These are phyloP conservation scores for Zychaea mexicana DNA, from an alignment of 371 early-diverging fungal species.

Conservation along the genomic window DNA sequence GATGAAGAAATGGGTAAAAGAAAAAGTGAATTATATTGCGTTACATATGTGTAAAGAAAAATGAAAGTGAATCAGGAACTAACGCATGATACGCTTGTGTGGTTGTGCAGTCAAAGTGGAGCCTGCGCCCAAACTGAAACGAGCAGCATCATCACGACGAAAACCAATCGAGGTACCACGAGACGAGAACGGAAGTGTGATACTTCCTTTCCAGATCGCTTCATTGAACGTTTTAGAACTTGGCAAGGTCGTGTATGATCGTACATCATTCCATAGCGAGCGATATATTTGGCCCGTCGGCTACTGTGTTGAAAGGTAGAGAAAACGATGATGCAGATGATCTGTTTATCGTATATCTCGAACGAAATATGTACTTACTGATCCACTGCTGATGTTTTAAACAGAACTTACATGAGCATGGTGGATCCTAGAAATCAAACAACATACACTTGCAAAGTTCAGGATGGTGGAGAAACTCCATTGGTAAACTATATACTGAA, in stretches of 20 bases:
- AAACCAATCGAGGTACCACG: constrained; percentile 47
- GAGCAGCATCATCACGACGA: constrained; percentile 9
- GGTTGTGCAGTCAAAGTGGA: not conserved
- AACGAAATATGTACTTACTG: no score
- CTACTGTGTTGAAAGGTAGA: constrained; percentile 23
- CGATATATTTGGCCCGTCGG: constrained; percentile 33
- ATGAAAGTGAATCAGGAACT: no score
- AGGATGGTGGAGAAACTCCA: constrained; percentile 84
- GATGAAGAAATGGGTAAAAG: constrained; percentile 23
- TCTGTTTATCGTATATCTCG: not conserved
- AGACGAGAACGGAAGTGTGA: constrained; percentile 67
- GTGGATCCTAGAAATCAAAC: constrained; percentile 62
- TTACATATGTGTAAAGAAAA: no score
- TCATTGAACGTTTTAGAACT: constrained; percentile 67
- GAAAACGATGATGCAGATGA: not conserved
- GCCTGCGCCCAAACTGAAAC: constrained; percentile 8
- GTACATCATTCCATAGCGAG: constrained; percentile 63
- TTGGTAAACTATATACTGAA: no score
- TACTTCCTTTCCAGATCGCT: constrained; percentile 74
- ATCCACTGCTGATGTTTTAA: no score
- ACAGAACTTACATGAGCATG: constrained; percentile 77
- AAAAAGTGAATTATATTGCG: not conserved
- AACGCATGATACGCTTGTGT: no score
- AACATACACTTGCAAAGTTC: constrained; percentile 75
- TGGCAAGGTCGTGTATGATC: constrained; percentile 74